Evolutionary conservation across 805 yeast genomes (phyloP), one percentile per base, ranked within the genome.

Genomic region (Candida boleticola): DNA sequence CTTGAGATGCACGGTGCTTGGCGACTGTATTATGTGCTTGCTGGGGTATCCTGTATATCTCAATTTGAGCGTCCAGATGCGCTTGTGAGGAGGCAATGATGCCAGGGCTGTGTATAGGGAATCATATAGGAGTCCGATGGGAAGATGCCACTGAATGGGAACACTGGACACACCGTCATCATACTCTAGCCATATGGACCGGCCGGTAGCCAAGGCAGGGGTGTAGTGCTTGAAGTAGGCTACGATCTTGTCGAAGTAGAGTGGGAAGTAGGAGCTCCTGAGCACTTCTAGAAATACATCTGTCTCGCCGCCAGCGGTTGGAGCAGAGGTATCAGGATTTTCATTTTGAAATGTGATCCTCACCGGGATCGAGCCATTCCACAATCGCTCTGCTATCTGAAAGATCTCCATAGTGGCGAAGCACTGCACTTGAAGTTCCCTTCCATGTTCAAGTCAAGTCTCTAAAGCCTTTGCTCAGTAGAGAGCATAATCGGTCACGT

Each of bases 91-190:
- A 1, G 68, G 66, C 27, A 11, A 7, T 7, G 10, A 7, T 7
- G 11, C 35, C 11, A 6, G 6, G 7, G 7, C 14, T 13, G 31
- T 29, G n/a, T 67, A 61, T 43, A 76, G 54, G 6, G 69, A 61
- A 51, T 88, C 95, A 53, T 73, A 80, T 2, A 82, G 58, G 3
- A 84, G 62, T 0, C 96, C 96, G 1, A 82, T 59, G 0, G 96
- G 96, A 47, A 79, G 66, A 49, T 85, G 79, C 95, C 97, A 89
- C 38, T 75, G 71, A 23, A 89, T 47, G 0, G 93, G 89, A 1
- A 72, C 79, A 7, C n/a, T 34, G 11, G 35, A 31, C 21, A n/a
- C 11, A 19, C 21, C 33, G 3, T 64, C 73, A 25, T 82, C 83
- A 54, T 68, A 75, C 47, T 80, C 88, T 27, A 88, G 68, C 95